Conservation (phyloP, 495 filamentous ascomycete species). For the Acidiella bohemica region DNA sequence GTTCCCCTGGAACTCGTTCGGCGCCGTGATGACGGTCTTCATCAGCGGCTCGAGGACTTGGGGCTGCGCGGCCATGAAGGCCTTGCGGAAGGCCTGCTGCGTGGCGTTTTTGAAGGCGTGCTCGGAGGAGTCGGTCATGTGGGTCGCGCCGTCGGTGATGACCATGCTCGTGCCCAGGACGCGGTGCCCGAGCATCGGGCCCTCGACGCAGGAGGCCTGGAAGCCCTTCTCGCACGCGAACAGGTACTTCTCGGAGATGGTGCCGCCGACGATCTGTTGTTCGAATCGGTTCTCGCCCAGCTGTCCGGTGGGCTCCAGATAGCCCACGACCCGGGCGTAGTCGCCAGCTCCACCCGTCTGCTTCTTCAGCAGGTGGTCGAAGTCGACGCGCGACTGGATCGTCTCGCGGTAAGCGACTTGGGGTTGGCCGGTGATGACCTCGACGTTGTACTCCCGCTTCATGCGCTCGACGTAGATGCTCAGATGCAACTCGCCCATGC, state of each 20-base stretch:
- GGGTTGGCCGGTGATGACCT: conserved; percentile 87
- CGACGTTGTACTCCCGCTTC: conserved; percentile 91
- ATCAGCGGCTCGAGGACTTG: conserved; percentile 88
- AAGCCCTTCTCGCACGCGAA: conserved; percentile 95
- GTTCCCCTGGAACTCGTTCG: conserved; percentile 95
- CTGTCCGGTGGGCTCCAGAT: conserved; percentile 67
- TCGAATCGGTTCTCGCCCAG: conserved; percentile 73
- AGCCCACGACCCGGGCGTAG: conserved; percentile 86
- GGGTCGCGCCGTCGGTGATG: conserved; percentile 91
- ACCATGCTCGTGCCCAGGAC: conserved; percentile 85
- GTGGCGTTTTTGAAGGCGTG: conserved; percentile 96
- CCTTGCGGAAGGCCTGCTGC: conserved; percentile 93
- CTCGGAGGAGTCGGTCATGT: conserved; percentile 97
- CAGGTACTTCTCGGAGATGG: conserved; percentile 92
- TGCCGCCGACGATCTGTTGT: conserved; percentile 73
- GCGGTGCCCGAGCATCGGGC: conserved; percentile 83
- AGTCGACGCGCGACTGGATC: conserved; percentile 58
- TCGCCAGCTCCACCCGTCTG: conserved; percentile 95
- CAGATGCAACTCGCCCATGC: conserved; percentile 96
- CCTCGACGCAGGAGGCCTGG: conserved; percentile 68
- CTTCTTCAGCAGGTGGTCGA: conserved; percentile 90
- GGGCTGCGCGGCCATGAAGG: conserved; percentile 65
- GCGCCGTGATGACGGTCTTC: conserved; percentile 93
- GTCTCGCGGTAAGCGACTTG: conserved; percentile 98
- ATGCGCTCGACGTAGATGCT: conserved; percentile 98